A percentile compares a stretch with the other conserved stretches of the same genome.
Conservation (phyloP, 202 grass and related monocot species). For the Saccharum hybrid region DNA sequence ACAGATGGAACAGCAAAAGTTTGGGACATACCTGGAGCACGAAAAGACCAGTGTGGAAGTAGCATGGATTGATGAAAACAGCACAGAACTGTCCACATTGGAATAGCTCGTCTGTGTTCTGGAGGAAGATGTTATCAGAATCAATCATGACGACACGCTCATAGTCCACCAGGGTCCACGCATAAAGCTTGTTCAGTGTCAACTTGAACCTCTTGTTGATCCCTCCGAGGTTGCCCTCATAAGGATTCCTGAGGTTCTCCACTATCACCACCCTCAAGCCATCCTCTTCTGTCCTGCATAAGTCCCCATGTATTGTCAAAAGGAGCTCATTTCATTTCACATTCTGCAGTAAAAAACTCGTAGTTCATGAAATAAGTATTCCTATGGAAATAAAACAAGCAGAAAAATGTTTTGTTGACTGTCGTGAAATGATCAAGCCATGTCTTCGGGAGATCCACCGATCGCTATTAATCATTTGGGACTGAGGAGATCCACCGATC, state of each 20-base stretch:
- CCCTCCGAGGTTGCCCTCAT: conserved; percentile 68
- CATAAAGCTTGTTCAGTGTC: conserved; percentile 98
- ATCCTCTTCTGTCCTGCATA: conserved; percentile 80
- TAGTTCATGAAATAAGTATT: background rate
- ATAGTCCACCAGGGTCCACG: conserved; percentile 82
- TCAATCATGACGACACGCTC: conserved; percentile 97
- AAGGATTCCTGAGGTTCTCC: conserved; percentile 93
- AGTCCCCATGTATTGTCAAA: conserved; percentile 15
- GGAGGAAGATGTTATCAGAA: conserved; percentile 93
- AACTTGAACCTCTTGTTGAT: conserved; percentile 92
- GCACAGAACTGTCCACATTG: conserved; percentile 95
- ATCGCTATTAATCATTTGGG: background rate
- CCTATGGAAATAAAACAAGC: background rate
- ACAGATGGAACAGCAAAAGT: background rate
- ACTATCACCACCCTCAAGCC: conserved; percentile 82
- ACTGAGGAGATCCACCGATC: background rate
- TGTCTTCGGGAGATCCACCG: background rate
- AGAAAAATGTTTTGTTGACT: background rate
- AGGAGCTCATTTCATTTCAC: conserved; percentile 11
- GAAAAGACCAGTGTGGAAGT: conserved; percentile 96
- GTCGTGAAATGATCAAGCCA: background rate
- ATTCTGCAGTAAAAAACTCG: background rate
- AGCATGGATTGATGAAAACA: conserved; percentile 97
- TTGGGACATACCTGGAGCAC: conserved; percentile 75
- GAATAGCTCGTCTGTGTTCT: conserved; percentile 92